Conservation (phyloP, 345 rosid genomes). For the Alliaria petiolata region DNA sequence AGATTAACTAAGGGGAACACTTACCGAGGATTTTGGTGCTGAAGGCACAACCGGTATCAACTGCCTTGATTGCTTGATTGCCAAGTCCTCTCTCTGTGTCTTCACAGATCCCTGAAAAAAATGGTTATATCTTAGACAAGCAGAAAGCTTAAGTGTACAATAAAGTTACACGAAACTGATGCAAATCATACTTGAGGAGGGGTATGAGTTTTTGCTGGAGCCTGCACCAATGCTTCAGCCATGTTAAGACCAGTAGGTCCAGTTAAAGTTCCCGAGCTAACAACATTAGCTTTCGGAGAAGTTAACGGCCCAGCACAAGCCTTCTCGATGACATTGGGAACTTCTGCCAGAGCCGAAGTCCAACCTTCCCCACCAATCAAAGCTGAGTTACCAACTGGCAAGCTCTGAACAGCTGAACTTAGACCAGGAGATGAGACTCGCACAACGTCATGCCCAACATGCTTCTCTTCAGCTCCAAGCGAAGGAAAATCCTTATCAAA, state of each 20-base stretch:
- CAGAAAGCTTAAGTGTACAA: neutral
- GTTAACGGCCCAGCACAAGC: slow-evolving; percentile 40
- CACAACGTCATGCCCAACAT: slow-evolving; percentile 49
- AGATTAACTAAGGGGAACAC: slow-evolving; percentile 1
- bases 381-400: slow-evolving; percentile 62
- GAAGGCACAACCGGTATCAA: slow-evolving; percentile 83
- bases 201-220: slow-evolving; percentile 53
- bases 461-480: slow-evolving; percentile 67
- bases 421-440: slow-evolving; percentile 80
- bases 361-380: slow-evolving; percentile 76
- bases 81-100: slow-evolving; percentile 79
- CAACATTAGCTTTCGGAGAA: slow-evolving; percentile 34
- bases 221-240: slow-evolving; percentile 92
- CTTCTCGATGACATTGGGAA: slow-evolving; percentile 56
- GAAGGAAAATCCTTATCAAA: slow-evolving; percentile 89
- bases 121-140: slow-evolving; percentile 18
- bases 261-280: slow-evolving; percentile 24
- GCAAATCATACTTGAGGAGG: slow-evolving; percentile 55
- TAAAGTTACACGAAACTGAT: neutral
- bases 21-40: slow-evolving; percentile 66
- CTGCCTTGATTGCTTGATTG: slow-evolving; percentile 86
- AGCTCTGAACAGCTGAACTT: slow-evolving; percentile 59
- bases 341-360: slow-evolving; percentile 82
- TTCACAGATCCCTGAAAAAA: slow-evolving; percentile 56
- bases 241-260: slow-evolving; percentile 62